These are phyloP conservation scores for Cladosporium sp. DNA, from an alignment of 2,329 filamentous ascomycete genomes.

Conservation along the genomic window DNA sequence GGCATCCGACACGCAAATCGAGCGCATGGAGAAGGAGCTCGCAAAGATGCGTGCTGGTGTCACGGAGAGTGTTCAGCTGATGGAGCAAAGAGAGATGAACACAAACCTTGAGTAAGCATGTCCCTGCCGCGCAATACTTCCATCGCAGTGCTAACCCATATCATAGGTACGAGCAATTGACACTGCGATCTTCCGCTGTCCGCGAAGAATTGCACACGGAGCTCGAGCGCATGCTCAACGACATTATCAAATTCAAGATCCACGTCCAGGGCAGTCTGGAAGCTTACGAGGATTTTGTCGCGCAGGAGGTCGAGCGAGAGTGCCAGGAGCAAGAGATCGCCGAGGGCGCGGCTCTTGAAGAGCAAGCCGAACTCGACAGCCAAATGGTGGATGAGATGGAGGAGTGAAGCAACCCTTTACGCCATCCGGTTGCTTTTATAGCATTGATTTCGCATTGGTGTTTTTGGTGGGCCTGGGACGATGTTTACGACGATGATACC, in stretches of 20 bases:
- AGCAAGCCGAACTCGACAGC: background rate
- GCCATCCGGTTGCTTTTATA: background rate
- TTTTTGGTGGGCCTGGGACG: background rate
- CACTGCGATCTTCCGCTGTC: constrained; percentile 74
- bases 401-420: constrained; percentile 4
- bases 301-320: constrained; percentile 76
- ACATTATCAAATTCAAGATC: constrained; percentile 98
- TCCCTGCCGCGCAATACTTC: background rate
- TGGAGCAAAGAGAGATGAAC: constrained; percentile 95
- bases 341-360: constrained; percentile 5
- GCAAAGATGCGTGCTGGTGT: constrained; percentile 82
- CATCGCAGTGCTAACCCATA: background rate
- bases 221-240: constrained; percentile 91
- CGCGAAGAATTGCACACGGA: constrained; percentile 98
- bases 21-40: constrained; percentile 98
- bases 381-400: constrained; percentile 12
- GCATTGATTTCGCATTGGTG: constrained; percentile 1
- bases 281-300: constrained; percentile 89
- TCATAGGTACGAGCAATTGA: constrained; percentile 82
- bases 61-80: constrained; percentile 79
- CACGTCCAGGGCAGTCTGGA: constrained; percentile 90
- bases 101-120: constrained; percentile 82
- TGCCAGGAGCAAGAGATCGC: constrained; percentile 46
- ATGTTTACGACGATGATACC: constrained; percentile 12
- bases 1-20: constrained; percentile 86